phyloP scores from a whole-genome alignment of 768 basidiomycete species.

The Russula compacta region DNA sequence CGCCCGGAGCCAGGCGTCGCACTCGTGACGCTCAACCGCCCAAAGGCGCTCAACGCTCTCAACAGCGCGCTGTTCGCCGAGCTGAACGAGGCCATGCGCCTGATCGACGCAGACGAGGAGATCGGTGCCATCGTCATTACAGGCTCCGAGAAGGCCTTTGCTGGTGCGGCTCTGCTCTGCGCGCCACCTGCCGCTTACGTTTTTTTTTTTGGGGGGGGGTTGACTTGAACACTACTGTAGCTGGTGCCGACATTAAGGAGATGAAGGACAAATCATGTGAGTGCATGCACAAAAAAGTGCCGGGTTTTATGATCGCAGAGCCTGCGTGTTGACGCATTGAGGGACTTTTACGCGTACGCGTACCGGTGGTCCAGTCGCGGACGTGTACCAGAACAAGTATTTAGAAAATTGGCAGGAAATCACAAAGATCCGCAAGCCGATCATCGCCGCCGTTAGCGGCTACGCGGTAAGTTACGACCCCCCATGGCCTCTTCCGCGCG shows the following conservation, averaged over 20 bases:
- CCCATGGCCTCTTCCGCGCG: background rate
- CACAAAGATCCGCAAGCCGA: conserved; percentile 72
- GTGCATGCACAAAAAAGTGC: conserved; percentile 20
- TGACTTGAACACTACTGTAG: conserved; percentile 39
- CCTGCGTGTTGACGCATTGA: background rate
- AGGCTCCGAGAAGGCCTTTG: conserved; percentile 88
- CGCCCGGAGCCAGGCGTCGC: conserved; percentile 58
- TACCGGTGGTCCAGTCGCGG: conserved; percentile 47
- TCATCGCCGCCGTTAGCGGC: conserved; percentile 94
- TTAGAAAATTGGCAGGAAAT: conserved; percentile 77
- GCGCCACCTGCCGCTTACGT: too few species aligned
- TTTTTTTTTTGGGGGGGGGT: too few species aligned
- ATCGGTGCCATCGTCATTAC: conserved; percentile 87
- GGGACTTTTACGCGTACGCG: background rate
- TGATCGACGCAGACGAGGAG: conserved; percentile 55
- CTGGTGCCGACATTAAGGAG: conserved; percentile 98
- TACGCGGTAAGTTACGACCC: conserved; percentile 57
- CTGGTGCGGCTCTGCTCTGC: too few species aligned
- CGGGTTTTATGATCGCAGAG: background rate
- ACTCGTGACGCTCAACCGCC: conserved; percentile 84
- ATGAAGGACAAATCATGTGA: conserved; percentile 94
- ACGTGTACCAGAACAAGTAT: conserved; percentile 81
- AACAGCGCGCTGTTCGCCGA: conserved; percentile 71
- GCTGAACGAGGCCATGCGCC: conserved; percentile 54
- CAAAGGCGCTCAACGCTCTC: conserved; percentile 85